Base-by-base conservation (phyloP, 2,329 filamentous ascomycete species). In the Hypoxylon sp. region DNA sequence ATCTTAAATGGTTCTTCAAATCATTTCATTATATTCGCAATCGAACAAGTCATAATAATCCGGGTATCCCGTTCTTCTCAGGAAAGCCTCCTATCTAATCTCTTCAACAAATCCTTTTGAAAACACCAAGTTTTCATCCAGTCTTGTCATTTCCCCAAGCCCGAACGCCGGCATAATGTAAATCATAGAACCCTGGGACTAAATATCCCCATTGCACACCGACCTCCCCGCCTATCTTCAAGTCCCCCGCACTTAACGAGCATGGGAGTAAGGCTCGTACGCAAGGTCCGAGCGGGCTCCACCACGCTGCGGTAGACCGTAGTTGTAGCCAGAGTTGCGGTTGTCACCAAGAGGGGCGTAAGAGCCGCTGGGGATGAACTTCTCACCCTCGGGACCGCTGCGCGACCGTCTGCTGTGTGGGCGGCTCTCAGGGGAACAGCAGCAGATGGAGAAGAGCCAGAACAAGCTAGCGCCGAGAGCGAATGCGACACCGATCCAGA, bases 381-480 rank as follows among this genome's bases (percentile, higher is more conserved):
- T 88, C 83, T 89, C 87, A 78, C 76, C 78, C 66, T 85, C 82
- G 52, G 73, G 73, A 59, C 74, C 70, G 51, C 75, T 53, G 62
- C 73, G 69, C 48, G 71, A 63, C 62, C 72, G 67, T 46, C 71
- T 77, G 69, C 70, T 59, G 71, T 78, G 74, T 51, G 75, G 68
- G 70, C 78, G 79, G 74, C 78, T 80, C 72, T 93, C 93, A 74
- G 83, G 81, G 63, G 87, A 90, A 86, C 94, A 97, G 89, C 94
- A 98, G 91, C 95, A 98, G 76, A 92, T 88, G 80, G 90, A 93
- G 80, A 97, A 89, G 77, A 94, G 83, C 95, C 96, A 98, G 91
- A 98, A 98, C 78, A 97, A 82, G 71, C 88, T 89, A 6, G 92
- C 91, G 46, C 81, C 92, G 35, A 96, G 78, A 69, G 91, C 91